Evolutionary conservation across 2,329 filamentous ascomycete genomes (phyloP).

Genomic region (Claviceps fusiformis): DNA sequence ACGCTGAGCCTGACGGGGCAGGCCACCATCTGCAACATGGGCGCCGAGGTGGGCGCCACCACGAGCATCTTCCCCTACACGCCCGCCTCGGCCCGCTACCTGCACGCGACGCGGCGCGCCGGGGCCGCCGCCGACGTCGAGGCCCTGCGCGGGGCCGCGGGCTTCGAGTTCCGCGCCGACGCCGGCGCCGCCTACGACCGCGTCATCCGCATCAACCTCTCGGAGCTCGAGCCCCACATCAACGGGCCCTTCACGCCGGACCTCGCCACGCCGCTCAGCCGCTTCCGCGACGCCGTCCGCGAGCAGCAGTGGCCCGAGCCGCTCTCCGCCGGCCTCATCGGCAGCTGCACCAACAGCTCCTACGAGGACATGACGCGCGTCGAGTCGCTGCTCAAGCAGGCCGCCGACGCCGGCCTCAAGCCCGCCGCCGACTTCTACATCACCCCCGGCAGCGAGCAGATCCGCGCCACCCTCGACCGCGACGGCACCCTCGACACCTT

Average conservation of each 20-base stretch:
- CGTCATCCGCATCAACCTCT: slow-evolving; percentile 80
- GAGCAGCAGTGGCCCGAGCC: slow-evolving; percentile 81
- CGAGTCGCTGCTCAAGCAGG: slow-evolving; percentile 85
- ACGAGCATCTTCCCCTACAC: slow-evolving; percentile 94
- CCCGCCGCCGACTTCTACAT: slow-evolving; percentile 89
- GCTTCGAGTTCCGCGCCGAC: slow-evolving; percentile 62
- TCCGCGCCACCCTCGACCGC: slow-evolving; percentile 81
- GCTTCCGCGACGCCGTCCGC: slow-evolving; percentile 74
- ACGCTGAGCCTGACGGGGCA: slow-evolving; percentile 85
- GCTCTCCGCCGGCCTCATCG: slow-evolving; percentile 86
- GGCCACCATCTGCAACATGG: slow-evolving; percentile 88
- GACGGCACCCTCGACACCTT: slow-evolving; percentile 82
- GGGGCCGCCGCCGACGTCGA: slow-evolving; percentile 55
- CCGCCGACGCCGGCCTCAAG: slow-evolving; percentile 74
- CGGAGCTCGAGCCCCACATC: slow-evolving; percentile 82
- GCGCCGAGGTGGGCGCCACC: slow-evolving; percentile 81
- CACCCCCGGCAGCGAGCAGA: slow-evolving; percentile 92
- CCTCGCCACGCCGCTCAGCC: slow-evolving; percentile 79
- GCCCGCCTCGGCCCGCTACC: slow-evolving; percentile 68
- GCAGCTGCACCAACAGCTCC: slow-evolving; percentile 96
- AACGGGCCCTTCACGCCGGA: slow-evolving; percentile 97
- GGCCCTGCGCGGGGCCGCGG: slow-evolving; percentile 44
- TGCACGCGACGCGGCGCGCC: slow-evolving; percentile 59
- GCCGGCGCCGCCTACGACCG: slow-evolving; percentile 77
- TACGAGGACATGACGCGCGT: slow-evolving; percentile 98